Percentiles rank a stretch among this genome's conserved stretches.
These are phyloP conservation scores for Fusarium robinianum DNA, from an alignment of 2,329 filamentous ascomycete genomes.

Conservation along the genomic window DNA sequence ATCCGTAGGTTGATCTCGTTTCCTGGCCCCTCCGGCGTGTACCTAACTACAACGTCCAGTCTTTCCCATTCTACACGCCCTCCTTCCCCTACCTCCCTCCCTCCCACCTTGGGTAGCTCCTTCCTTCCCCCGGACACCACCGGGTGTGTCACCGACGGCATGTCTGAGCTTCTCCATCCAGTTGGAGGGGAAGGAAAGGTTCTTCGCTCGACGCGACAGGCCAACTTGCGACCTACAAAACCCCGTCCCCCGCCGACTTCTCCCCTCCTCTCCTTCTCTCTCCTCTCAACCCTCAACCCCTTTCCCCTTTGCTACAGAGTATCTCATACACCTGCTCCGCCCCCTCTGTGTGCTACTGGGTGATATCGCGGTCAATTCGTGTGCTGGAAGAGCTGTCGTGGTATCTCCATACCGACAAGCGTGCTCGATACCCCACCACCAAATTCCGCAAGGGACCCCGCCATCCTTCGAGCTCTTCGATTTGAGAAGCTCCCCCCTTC, in stretches of 20 bases:
- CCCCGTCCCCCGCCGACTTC: slow-evolving; percentile 33
- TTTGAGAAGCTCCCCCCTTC: slow-evolving; percentile 28
- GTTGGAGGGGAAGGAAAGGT: too few relatives aligned
- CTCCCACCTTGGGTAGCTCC: slow-evolving; percentile 30
- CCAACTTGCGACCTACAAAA: slow-evolving; percentile 37
- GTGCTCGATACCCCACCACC: slow-evolving; percentile 38
- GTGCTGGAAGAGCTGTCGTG: slow-evolving; percentile 39
- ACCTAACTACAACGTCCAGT: slow-evolving; percentile 17
- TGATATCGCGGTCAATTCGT: slow-evolving; percentile 32
- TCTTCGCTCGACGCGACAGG: too few relatives aligned
- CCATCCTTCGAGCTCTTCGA: slow-evolving; percentile 34
- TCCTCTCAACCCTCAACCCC: slow-evolving; percentile 26
- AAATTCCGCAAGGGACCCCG: slow-evolving; percentile 31
- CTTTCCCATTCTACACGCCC: slow-evolving; percentile 19
- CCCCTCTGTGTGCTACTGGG: slow-evolving; percentile 29
- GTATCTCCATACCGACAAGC: slow-evolving; percentile 40
- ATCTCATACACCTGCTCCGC: slow-evolving; percentile 12
- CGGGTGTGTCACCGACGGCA: slow-evolving; percentile 35
- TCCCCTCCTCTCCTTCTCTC: slow-evolving; percentile 31
- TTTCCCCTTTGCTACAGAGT: slow-evolving; percentile 14
- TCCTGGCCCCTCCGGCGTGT: slow-evolving; percentile 17
- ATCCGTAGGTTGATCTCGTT: not conserved
- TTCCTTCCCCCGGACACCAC: slow-evolving; percentile 25
- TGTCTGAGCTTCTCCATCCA: slow-evolving; percentile 18
- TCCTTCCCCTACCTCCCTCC: slow-evolving; percentile 16